Evolutionary conservation across 2,329 filamentous ascomycete genomes (phyloP).

Genomic region (Ceratocystiopsis sp.): DNA sequence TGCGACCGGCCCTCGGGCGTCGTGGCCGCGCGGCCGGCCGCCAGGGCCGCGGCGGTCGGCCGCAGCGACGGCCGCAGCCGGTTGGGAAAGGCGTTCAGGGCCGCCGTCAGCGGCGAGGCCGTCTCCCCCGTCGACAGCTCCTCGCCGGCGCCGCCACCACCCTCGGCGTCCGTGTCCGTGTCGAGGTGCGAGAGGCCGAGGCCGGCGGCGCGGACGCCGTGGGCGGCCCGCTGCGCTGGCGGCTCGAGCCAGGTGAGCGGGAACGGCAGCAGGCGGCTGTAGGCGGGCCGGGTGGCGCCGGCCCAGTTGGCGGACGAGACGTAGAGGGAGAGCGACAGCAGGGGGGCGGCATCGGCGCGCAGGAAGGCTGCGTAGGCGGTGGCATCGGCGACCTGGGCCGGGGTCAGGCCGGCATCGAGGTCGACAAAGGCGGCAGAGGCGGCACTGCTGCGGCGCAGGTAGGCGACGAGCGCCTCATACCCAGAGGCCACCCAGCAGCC

Average conservation of each 20-base stretch:
- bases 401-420: constrained; percentile 23
- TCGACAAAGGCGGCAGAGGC: constrained; percentile 9
- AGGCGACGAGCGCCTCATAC: constrained; percentile 41
- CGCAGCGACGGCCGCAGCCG: constrained; percentile 3
- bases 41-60: too few species aligned
- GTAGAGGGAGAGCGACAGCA: constrained; percentile 78
- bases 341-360: constrained; percentile 52
- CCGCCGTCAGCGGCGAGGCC: constrained; percentile 3
- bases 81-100: constrained; percentile 7
- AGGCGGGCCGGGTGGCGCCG: constrained; percentile 59
- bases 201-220: constrained; percentile 51
- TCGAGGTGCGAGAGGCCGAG: constrained; percentile 54
- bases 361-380: constrained; percentile 51
- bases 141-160: constrained; percentile 8
- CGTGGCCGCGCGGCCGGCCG: constrained; percentile 24
- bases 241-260: constrained; percentile 80
- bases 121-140: constrained; percentile 16
- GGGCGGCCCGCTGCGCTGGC: constrained; percentile 50
- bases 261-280: constrained; percentile 64
- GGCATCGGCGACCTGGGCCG: constrained; percentile 26
- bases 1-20: constrained; percentile 53
- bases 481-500: constrained; percentile 39
- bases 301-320: constrained; percentile 82
- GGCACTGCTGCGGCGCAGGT: constrained; percentile 26
- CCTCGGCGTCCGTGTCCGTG: constrained; percentile 23